phyloP scores from a whole-genome alignment of 208 protist species.

The Leishmania braziliensis region DNA sequence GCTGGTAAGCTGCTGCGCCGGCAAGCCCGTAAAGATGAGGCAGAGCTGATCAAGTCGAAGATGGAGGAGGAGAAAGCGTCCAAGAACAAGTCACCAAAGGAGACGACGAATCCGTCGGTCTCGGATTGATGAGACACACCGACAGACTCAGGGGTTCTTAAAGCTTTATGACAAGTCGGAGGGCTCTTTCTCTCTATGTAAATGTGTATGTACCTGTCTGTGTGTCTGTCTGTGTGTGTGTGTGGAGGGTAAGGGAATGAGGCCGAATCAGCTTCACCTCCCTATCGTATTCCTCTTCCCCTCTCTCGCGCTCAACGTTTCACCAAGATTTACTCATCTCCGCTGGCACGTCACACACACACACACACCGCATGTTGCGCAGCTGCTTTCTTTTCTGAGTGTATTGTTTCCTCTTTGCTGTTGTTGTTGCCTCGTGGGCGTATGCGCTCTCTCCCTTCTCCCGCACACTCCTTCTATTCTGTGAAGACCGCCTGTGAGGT shows the following conservation, averaged over 20 bases:
- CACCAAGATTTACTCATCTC: not conserved
- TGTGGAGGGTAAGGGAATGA: not conserved
- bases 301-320: not conserved
- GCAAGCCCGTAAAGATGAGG: constrained; percentile 36
- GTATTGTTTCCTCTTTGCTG: not conserved
- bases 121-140: not conserved
- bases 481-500: not conserved
- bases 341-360: not conserved
- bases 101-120: not conserved
- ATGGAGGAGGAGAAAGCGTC: not conserved
- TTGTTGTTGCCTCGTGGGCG: not conserved
- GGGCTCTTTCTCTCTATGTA: not conserved
- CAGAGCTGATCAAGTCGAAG: constrained; percentile 30
- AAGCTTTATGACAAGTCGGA: not conserved
- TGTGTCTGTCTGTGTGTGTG: not conserved
- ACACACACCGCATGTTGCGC: not conserved
- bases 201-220: not conserved
- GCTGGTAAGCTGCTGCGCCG: constrained; percentile 84
- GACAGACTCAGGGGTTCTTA: not conserved
- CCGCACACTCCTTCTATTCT: not conserved
- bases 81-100: not conserved
- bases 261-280: not conserved
- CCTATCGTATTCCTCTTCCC: too few relatives aligned
- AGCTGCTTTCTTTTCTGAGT: not conserved
- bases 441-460: not conserved